These are phyloP conservation scores for Carpinus fangiana DNA, from an alignment of 306 rosid species.

Conservation along the genomic window DNA sequence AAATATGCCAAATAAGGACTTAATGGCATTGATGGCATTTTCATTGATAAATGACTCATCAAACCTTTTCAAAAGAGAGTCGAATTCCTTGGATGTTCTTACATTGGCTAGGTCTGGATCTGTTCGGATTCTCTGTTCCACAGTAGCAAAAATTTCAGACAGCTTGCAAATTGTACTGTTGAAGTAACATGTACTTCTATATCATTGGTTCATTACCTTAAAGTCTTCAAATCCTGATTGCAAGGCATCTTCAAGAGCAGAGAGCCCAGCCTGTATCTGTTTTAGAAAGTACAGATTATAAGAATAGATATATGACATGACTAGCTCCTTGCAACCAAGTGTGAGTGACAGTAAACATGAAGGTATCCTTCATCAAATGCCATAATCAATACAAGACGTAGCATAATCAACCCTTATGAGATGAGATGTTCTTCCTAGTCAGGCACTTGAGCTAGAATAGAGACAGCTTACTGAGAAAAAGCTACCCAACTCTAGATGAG, in stretches of 20 bases:
- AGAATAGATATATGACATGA: neutral
- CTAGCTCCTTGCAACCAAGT: conserved; percentile 2
- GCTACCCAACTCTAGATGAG: neutral
- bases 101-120: conserved; percentile 82
- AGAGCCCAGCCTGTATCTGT: conserved; percentile 87
- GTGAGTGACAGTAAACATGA: conserved; percentile 11
- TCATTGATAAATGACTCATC: conserved; percentile 96
- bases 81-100: conserved; percentile 65
- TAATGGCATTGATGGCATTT: conserved; percentile 93
- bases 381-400: neutral
- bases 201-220: conserved; percentile 53
- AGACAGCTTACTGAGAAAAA: neutral
- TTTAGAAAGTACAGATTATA: neutral
- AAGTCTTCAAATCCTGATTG: conserved; percentile 88
- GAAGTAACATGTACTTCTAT: conserved; percentile 3
- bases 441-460: neutral
- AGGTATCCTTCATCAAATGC: neutral
- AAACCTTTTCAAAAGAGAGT: conserved; percentile 63
- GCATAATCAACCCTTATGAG: neutral
- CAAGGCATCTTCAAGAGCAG: conserved; percentile 93
- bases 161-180: neutral
- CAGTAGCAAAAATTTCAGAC: conserved; percentile 27
- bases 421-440: neutral
- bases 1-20: conserved; percentile 82
- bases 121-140: conserved; percentile 77